Conservation (phyloP, 305 asterid genomes). For the Fraxinus velutina region DNA sequence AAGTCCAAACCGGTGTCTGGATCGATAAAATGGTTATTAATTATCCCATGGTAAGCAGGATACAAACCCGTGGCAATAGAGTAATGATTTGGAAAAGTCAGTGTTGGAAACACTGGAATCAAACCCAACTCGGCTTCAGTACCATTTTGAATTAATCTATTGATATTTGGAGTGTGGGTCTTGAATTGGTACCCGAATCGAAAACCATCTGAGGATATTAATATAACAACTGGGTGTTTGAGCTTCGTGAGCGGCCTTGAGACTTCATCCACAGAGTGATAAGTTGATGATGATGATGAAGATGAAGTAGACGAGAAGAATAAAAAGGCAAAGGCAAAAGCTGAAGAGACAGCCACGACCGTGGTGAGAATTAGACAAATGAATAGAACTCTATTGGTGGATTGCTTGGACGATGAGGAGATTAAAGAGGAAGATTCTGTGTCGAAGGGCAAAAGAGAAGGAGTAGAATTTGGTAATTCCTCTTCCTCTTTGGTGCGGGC, state of each 20-base stretch:
- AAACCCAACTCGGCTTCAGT: slow-evolving; percentile 70
- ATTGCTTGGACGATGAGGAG: slow-evolving; percentile 16
- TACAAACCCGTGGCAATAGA: slow-evolving; percentile 77
- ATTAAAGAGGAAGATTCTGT: slow-evolving; percentile 35
- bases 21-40: slow-evolving; percentile 56
- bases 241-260: slow-evolving; percentile 50
- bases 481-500: slow-evolving; percentile 37
- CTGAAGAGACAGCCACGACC: slow-evolving; percentile 50
- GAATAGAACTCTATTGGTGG: slow-evolving; percentile 25
- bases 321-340: slow-evolving; percentile 45
- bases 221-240: slow-evolving; percentile 53
- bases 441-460: slow-evolving; percentile 41
- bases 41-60: slow-evolving; percentile 75
- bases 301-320: slow-evolving; percentile 32
- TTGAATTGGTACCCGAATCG: slow-evolving; percentile 78
- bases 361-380: slow-evolving; percentile 41
- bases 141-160: slow-evolving; percentile 52
- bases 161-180: slow-evolving; percentile 55
- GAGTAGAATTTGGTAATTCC: slow-evolving; percentile 32
- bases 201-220: slow-evolving; percentile 67
- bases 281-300: background rate
- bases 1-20: slow-evolving; percentile 50
- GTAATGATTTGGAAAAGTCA: slow-evolving; percentile 76
- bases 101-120: slow-evolving; percentile 70
- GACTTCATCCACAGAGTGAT: slow-evolving; percentile 21